These are phyloP conservation scores for Mucor lusitanicus DNA, from an alignment of 371 early-diverging fungal genomes.

Conservation along the genomic window DNA sequence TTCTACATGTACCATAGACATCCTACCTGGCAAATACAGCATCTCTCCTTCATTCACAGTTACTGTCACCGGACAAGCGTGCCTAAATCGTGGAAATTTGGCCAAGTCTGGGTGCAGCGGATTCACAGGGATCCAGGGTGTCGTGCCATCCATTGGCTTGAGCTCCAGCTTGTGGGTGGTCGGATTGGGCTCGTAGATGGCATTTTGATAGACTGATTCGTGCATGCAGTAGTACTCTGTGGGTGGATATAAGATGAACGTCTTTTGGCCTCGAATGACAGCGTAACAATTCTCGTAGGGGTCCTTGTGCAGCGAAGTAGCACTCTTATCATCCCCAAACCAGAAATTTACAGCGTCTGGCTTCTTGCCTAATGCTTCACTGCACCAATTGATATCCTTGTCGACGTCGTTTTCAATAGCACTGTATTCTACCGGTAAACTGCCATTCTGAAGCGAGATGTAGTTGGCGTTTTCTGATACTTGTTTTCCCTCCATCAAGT, in stretches of 20 bases:
- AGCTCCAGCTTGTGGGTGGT: slow-evolving; percentile 33
- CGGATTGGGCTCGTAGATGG: slow-evolving; percentile 45
- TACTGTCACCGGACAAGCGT: slow-evolving; percentile 59
- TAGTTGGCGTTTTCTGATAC: slow-evolving; percentile 50
- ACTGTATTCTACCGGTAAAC: slow-evolving; percentile 57
- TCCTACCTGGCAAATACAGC: slow-evolving; percentile 70
- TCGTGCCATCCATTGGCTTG: slow-evolving; percentile 39
- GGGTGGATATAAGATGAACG: slow-evolving; percentile 72
- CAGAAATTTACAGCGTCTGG: slow-evolving; percentile 85
- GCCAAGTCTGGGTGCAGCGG: slow-evolving; percentile 53
- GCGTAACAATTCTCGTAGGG: slow-evolving; percentile 82
- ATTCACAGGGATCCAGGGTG: slow-evolving; percentile 71
- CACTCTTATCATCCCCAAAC: slow-evolving; percentile 68
- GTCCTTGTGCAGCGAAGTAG: slow-evolving; percentile 78
- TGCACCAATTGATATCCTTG: slow-evolving; percentile 59
- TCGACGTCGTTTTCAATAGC: slow-evolving; percentile 64
- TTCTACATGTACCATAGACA: background rate
- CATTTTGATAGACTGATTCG: slow-evolving; percentile 60
- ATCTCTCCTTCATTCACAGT: slow-evolving; percentile 69
- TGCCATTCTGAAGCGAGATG: slow-evolving; percentile 74
- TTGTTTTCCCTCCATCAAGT: slow-evolving; percentile 38
- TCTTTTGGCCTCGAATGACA: slow-evolving; percentile 72
- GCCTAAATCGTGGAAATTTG: slow-evolving; percentile 53
- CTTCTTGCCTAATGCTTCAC: slow-evolving; percentile 60
- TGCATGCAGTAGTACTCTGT: slow-evolving; percentile 69